Evolutionary conservation across 306 rosid species (phyloP).

Genomic region (Sicyos baderoa): DNA sequence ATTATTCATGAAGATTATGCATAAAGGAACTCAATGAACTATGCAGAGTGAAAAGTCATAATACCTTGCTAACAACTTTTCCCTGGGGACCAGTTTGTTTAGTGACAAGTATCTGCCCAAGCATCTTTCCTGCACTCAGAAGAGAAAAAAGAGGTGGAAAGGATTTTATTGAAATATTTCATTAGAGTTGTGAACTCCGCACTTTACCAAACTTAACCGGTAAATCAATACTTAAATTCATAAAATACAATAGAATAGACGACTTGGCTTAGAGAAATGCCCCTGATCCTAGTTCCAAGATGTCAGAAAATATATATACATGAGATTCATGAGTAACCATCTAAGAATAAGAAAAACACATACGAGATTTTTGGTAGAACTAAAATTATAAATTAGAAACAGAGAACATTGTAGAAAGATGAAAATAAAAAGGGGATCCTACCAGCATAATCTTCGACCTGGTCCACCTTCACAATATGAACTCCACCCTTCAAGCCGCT

Average conservation of each 20-base stretch:
- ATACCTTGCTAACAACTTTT: conserved; percentile 90
- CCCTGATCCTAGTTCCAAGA: background rate
- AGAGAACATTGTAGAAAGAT: background rate
- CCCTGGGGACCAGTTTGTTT: conserved; percentile 97
- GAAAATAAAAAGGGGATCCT: conserved; percentile 18
- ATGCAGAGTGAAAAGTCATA: conserved; percentile 14
- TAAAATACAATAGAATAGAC: background rate
- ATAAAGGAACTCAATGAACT: background rate
- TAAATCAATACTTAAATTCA: background rate
- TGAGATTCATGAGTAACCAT: background rate
- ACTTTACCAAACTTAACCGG: background rate
- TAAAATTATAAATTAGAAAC: background rate
- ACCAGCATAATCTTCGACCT: conserved; percentile 90
- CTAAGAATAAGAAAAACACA: background rate
- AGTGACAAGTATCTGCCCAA: conserved; percentile 91
- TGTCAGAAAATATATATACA: background rate
- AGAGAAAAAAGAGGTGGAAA: background rate
- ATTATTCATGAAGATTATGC: conserved; percentile 8
- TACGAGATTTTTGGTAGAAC: background rate
- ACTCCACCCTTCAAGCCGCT: conserved; percentile 95
- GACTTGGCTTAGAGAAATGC: background rate
- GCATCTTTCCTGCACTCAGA: conserved; percentile 75
- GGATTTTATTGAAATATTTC: background rate
- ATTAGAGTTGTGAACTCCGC: background rate
- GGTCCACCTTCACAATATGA: conserved; percentile 75